Evolutionary conservation across 805 yeast species (phyloP).

Genomic region (Wickerhamiella allomyrinae): DNA sequence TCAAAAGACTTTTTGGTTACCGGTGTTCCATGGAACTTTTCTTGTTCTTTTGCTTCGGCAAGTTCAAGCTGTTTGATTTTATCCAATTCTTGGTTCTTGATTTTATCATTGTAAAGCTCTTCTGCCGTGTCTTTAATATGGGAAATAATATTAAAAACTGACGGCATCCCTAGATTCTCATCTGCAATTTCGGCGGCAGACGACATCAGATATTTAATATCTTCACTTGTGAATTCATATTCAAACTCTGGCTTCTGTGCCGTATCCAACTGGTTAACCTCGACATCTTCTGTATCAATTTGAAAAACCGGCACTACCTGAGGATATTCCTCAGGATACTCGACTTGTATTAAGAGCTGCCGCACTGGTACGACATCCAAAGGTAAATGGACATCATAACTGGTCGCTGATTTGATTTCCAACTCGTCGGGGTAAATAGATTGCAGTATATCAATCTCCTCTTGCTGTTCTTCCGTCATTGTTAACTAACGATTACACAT

Average conservation of each 20-base stretch:
- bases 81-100: slow-evolving; percentile 37
- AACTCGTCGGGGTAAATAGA: slow-evolving; percentile 91
- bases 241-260: slow-evolving; percentile 28
- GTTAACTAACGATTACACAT: neutral
- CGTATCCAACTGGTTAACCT: slow-evolving; percentile 36
- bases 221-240: slow-evolving; percentile 34
- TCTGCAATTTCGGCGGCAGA: slow-evolving; percentile 34
- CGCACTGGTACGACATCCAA: slow-evolving; percentile 61
- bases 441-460: slow-evolving; percentile 79
- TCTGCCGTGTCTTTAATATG: slow-evolving; percentile 75
- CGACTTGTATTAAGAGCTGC: slow-evolving; percentile 41
- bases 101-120: slow-evolving; percentile 42
- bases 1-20: slow-evolving; percentile 67
- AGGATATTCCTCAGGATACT: slow-evolving; percentile 69
- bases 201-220: slow-evolving; percentile 16
- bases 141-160: slow-evolving; percentile 66
- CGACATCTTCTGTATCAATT: slow-evolving; percentile 31
- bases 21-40: slow-evolving; percentile 79
- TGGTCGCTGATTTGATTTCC: slow-evolving; percentile 30
- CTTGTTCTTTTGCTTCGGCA: slow-evolving; percentile 71
- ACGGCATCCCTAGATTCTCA: slow-evolving; percentile 80
- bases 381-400: slow-evolving; percentile 42
- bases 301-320: slow-evolving; percentile 37
- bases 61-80: slow-evolving; percentile 45
- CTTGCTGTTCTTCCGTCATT: slow-evolving; percentile 81